These are phyloP conservation scores for Plasmodium falciparum DNA, from an alignment of 169 alveolate species.

Conservation along the genomic window DNA sequence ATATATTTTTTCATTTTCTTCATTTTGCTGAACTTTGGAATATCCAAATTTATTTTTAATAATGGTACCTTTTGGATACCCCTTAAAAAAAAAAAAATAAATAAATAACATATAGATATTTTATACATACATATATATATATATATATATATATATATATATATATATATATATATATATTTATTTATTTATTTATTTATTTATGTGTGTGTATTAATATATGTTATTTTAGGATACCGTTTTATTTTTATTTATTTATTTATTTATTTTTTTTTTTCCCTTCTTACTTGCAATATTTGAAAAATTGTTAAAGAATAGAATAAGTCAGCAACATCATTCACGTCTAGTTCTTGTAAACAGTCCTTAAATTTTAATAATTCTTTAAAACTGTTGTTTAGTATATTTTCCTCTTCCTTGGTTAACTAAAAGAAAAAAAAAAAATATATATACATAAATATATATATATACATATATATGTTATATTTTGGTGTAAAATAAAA, in stretches of 20 bases:
- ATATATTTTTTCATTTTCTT: conserved; percentile 35
- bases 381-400: conserved; percentile 9
- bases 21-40: conserved; percentile 14
- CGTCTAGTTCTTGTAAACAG: conserved; percentile 25
- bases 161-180: neutral
- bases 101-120: neutral
- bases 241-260: neutral
- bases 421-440: conserved; percentile 4
- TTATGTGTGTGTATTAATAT: neutral
- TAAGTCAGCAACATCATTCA: conserved; percentile 35
- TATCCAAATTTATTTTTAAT: conserved; percentile 53
- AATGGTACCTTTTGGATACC: conserved; percentile 33
- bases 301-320: conserved; percentile 38
- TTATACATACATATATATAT: neutral
- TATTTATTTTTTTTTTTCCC: neutral
- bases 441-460: neutral
- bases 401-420: conserved; percentile 26
- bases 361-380: conserved; percentile 5
- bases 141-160: neutral
- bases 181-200: neutral
- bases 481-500: neutral
- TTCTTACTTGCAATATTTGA: conserved; percentile 34
- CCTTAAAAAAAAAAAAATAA: conserved; percentile 7
- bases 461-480: neutral
- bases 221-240: neutral